Evolutionary conservation across 108 stramenopile genomes (phyloP).

Genomic region (Halocafeteria seosinensis): DNA sequence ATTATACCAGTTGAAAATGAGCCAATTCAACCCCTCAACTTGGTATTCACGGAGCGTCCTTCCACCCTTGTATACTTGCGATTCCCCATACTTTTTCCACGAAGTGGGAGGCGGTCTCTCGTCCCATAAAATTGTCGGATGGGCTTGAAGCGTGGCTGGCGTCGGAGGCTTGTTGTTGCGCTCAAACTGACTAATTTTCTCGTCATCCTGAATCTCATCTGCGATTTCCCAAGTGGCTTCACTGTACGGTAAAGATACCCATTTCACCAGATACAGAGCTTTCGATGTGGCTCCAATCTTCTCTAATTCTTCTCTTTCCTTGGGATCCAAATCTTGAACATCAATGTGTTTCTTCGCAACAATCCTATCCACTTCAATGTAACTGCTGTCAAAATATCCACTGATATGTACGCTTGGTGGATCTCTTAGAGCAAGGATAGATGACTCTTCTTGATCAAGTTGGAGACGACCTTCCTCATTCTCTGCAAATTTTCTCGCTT

Average conservation of each 20-base stretch:
- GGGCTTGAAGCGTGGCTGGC: background rate
- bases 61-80: background rate
- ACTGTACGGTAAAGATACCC: slow-evolving; percentile 78
- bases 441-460: background rate
- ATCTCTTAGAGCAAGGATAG: background rate
- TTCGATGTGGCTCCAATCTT: too few relatives aligned
- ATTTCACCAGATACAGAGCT: slow-evolving; percentile 76
- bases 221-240: slow-evolving; percentile 84
- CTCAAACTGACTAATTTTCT: background rate
- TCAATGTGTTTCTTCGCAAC: background rate
- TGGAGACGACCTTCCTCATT: background rate
- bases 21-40: slow-evolving; percentile 85
- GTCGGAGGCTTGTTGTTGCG: background rate
- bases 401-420: too few relatives aligned
- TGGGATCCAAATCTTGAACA: background rate
- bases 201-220: slow-evolving; percentile 59
- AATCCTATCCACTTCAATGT: background rate
- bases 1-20: slow-evolving; percentile 78
- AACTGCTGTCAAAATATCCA: background rate
- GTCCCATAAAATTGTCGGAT: background rate
- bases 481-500: background rate
- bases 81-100: background rate
- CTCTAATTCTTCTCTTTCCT: too few relatives aligned
- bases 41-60: slow-evolving; percentile 69
- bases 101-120: background rate